Evolutionary conservation across 1,284 basidiomycete genomes (phyloP).

Genomic region (Malassezia yamatoensis): DNA sequence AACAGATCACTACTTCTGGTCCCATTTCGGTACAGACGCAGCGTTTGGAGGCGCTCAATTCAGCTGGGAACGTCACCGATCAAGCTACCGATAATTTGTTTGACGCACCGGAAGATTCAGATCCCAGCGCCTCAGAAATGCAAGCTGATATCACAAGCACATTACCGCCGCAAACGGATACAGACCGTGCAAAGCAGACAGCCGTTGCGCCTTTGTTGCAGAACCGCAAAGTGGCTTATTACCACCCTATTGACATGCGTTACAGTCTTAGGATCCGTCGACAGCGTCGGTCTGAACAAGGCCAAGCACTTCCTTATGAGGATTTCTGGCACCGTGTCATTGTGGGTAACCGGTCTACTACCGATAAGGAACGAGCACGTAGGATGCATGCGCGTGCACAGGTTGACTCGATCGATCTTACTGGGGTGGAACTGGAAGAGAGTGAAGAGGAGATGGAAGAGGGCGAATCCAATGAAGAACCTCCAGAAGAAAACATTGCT

Average conservation of each 20-base stretch:
- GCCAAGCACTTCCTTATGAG: conserved; percentile 19
- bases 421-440: conserved; percentile 25
- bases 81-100: conserved; percentile 8
- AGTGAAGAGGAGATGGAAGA: conserved; percentile 19
- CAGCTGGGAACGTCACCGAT: conserved; percentile 9
- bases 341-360: conserved; percentile 26
- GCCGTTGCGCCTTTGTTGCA: conserved; percentile 18
- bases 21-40: conserved; percentile 14
- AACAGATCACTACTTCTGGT: conserved; percentile 22
- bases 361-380: conserved; percentile 22
- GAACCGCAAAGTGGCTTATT: conserved; percentile 37
- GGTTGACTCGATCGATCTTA: conserved; percentile 28
- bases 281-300: conserved; percentile 20
- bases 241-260: conserved; percentile 39
- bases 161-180: conserved; percentile 26
- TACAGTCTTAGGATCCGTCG: conserved; percentile 38
- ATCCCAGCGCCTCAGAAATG: background rate
- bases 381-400: conserved; percentile 22
- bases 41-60: conserved; percentile 15
- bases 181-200: conserved; percentile 25
- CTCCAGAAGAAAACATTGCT: conserved; percentile 9
- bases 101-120: background rate
- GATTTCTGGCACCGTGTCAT: conserved; percentile 38
- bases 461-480: no score
- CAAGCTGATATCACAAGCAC: conserved; percentile 15